A percentile compares a stretch with the other conserved stretches of the same genome.
These are phyloP conservation scores for Hyaloscypha hepaticicola DNA, from an alignment of 495 filamentous ascomycete genomes.

Conservation along the genomic window DNA sequence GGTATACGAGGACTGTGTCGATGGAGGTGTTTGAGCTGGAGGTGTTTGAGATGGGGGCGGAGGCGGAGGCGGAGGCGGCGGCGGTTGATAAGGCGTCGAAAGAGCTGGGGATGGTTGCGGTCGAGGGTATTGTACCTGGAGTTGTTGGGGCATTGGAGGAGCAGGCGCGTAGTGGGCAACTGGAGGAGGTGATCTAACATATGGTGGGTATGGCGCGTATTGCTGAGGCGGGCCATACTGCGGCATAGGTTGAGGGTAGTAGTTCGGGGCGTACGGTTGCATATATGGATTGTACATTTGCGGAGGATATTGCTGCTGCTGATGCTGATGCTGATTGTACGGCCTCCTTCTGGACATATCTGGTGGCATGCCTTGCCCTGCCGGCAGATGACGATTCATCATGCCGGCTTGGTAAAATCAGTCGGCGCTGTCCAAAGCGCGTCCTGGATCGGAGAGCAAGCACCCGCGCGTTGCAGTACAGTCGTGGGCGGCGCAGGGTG, in stretches of 20 bases:
- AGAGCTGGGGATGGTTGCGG: slow-evolving; percentile 45
- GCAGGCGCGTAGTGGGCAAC: slow-evolving; percentile 30
- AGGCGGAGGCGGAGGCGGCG: slow-evolving; percentile 35
- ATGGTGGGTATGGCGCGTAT: slow-evolving; percentile 43
- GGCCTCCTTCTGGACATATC: slow-evolving; percentile 46
- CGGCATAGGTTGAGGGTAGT: slow-evolving; percentile 40
- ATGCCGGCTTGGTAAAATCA: slow-evolving; percentile 55
- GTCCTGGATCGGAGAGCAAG: slow-evolving; percentile 19
- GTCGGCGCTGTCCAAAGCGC: slow-evolving; percentile 25
- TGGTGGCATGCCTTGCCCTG: slow-evolving; percentile 55
- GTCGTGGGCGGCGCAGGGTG: not conserved
- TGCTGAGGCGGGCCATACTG: too few relatives aligned
- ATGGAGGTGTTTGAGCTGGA: slow-evolving; percentile 33
- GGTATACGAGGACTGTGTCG: slow-evolving; percentile 46
- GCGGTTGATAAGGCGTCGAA: slow-evolving; percentile 36
- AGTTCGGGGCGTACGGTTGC: slow-evolving; percentile 34
- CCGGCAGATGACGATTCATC: slow-evolving; percentile 66
- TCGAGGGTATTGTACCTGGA: slow-evolving; percentile 43
- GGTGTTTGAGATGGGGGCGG: slow-evolving; percentile 35
- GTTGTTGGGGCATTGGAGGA: slow-evolving; percentile 40
- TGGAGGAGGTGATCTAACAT: slow-evolving; percentile 31
- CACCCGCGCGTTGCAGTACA: slow-evolving; percentile 17
- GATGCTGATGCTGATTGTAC: slow-evolving; percentile 33
- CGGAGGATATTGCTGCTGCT: slow-evolving; percentile 32
- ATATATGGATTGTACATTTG: slow-evolving; percentile 40